Evolutionary conservation across 371 early-diverging fungal species (phyloP).

Genomic region (Dinochytrium kinnereticum): DNA sequence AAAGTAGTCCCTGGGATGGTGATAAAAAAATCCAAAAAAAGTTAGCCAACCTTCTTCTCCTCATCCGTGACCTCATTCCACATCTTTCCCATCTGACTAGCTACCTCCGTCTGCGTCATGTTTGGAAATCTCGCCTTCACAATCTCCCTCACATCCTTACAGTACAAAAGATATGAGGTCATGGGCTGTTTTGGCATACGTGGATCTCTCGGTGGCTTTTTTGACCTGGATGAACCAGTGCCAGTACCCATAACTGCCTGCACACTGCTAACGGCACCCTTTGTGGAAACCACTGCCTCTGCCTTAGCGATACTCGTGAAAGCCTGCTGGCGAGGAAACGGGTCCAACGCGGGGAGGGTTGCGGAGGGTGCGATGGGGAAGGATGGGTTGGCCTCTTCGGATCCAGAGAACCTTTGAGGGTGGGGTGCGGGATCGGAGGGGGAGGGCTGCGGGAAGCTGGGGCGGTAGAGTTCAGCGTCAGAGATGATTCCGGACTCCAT

Average conservation of each 20-base stretch:
- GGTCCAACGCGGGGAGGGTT: background rate
- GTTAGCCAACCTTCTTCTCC: background rate
- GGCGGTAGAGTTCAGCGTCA: background rate
- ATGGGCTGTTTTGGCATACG: slow-evolving; percentile 9
- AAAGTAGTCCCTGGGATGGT: too few relatives aligned
- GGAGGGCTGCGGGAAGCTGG: background rate
- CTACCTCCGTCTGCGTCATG: slow-evolving; percentile 2
- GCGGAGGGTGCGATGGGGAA: background rate
- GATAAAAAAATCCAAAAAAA: background rate
- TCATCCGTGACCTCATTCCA: slow-evolving; percentile 4
- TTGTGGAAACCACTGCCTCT: background rate
- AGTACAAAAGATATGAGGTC: background rate
- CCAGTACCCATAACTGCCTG: background rate
- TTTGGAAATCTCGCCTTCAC: background rate
- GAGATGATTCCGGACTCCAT: background rate
- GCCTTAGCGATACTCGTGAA: background rate
- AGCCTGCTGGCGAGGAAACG: background rate
- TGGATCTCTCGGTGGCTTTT: slow-evolving; percentile 1
- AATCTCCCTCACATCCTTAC: background rate
- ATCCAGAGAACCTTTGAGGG: background rate
- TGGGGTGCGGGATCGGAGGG: background rate
- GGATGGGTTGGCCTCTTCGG: background rate
- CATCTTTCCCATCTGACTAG: slow-evolving; percentile 1
- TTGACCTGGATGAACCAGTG: background rate
- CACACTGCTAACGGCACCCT: background rate